Percentiles rank a stretch among this genome's conserved stretches.
These are phyloP conservation scores for Ustilago bromivora DNA, from an alignment of 1,284 basidiomycete species.

Conservation along the genomic window DNA sequence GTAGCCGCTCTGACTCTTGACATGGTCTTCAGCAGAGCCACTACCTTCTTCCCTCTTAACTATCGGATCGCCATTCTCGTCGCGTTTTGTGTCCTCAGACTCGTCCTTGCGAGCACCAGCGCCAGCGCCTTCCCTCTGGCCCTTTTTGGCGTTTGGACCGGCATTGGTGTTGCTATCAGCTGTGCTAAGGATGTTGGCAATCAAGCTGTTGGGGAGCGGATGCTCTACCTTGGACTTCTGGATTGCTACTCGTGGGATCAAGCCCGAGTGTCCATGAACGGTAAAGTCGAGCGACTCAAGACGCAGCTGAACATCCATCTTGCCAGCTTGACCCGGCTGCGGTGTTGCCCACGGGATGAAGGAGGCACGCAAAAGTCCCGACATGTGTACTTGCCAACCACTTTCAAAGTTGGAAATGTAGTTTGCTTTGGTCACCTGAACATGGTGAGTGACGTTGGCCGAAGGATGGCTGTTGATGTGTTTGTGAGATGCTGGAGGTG, in stretches of 20 bases:
- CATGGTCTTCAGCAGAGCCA: constrained; percentile 32
- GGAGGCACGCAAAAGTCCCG: constrained; percentile 45
- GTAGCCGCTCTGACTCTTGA: constrained; percentile 31
- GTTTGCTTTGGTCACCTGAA: constrained; percentile 41
- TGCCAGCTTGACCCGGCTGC: constrained; percentile 21
- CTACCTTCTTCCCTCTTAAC: constrained; percentile 34
- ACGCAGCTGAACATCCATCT: constrained; percentile 44
- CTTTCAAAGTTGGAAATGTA: constrained; percentile 49
- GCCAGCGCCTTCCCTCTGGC: constrained; percentile 18
- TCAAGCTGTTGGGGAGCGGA: constrained; percentile 40
- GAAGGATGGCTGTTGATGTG: constrained; percentile 50
- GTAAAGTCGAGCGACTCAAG: constrained; percentile 57
- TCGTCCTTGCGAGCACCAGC: constrained; percentile 36
- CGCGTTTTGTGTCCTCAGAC: constrained; percentile 22
- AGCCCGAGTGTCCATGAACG: constrained; percentile 48
- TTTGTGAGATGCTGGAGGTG: constrained; percentile 41
- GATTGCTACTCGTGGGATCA: constrained; percentile 47
- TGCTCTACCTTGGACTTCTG: constrained; percentile 50
- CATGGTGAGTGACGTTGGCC: constrained; percentile 52
- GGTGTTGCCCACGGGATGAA: constrained; percentile 44
- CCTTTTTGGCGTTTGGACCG: constrained; percentile 24
- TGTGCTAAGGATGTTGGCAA: constrained; percentile 33
- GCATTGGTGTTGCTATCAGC: constrained; percentile 18
- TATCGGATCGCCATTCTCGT: constrained; percentile 30
- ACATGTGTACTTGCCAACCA: constrained; percentile 59